phyloP scores from a whole-genome alignment of 345 rosid species.

The Garcia nutans region DNA sequence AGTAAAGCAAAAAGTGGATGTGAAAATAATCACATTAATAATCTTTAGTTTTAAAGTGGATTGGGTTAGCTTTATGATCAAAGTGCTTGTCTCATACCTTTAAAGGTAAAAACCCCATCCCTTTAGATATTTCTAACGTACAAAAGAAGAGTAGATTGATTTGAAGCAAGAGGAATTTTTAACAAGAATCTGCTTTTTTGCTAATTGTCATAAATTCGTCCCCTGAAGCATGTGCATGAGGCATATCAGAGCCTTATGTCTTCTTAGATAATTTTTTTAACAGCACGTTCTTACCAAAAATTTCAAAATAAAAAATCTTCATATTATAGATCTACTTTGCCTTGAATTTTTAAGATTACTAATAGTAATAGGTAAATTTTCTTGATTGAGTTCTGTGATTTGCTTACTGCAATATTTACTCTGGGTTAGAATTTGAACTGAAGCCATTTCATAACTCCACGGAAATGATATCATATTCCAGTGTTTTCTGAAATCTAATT shows the following conservation, averaged over 20 bases:
- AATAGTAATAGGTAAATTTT: not conserved
- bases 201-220: not conserved
- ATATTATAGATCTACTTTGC: not conserved
- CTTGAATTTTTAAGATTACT: not conserved
- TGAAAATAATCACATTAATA: not conserved
- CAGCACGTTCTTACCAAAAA: not conserved
- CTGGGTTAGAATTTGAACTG: not conserved
- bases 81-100: too few relatives aligned
- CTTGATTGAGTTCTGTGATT: not conserved
- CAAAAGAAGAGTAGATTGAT: too few relatives aligned
- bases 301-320: not conserved
- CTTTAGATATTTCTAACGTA: too few relatives aligned
- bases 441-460: not conserved
- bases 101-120: too few relatives aligned
- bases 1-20: not conserved
- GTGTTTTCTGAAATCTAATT: not conserved
- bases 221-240: not conserved
- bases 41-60: not conserved
- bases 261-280: too few relatives aligned
- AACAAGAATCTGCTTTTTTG: not conserved
- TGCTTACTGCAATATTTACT: not conserved
- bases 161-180: not conserved
- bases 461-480: not conserved
- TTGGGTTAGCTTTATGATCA: too few relatives aligned
- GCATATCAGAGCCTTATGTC: not conserved